Evolutionary conservation across 1,284 basidiomycete genomes (phyloP).

Genomic region (Ustilago esculenta): DNA sequence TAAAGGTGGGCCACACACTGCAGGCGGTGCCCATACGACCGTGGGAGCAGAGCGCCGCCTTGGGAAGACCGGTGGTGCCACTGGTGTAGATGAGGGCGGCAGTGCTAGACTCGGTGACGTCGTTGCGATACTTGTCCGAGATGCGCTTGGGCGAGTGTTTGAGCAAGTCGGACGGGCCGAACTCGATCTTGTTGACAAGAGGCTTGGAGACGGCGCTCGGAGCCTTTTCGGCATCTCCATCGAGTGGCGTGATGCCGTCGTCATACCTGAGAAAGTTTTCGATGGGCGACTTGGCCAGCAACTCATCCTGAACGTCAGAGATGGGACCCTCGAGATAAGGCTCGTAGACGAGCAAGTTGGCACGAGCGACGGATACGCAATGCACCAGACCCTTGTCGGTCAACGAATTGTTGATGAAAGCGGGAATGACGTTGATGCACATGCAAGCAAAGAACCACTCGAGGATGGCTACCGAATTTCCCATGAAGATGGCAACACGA

Average conservation of each 20-base stretch:
- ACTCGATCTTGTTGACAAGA: constrained; percentile 32
- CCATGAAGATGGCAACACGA: constrained; percentile 60
- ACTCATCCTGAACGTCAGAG: constrained; percentile 44
- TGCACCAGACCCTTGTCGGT: constrained; percentile 61
- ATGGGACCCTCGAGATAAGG: constrained; percentile 56
- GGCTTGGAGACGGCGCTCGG: constrained; percentile 24
- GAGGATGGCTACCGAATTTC: constrained; percentile 57
- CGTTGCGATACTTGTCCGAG: constrained; percentile 42
- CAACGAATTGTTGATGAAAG: constrained; percentile 67
- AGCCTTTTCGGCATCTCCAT: constrained; percentile 44
- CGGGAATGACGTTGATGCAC: constrained; percentile 61
- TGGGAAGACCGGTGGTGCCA: constrained; percentile 65
- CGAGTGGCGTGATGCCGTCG: constrained; percentile 54
- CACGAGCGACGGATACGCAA: constrained; percentile 61
- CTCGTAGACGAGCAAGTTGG: constrained; percentile 63
- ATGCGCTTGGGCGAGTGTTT: constrained; percentile 46
- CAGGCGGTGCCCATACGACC: constrained; percentile 61
- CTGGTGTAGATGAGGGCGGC: constrained; percentile 60
- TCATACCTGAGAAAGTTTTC: constrained; percentile 57
- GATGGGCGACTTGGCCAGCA: constrained; percentile 31
- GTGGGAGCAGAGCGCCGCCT: constrained; percentile 66
- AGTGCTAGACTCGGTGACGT: constrained; percentile 40
- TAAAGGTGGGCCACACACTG: constrained; percentile 55
- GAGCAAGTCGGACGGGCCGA: constrained; percentile 48
- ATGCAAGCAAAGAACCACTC: constrained; percentile 61